Evolutionary conservation across 2,329 filamentous ascomycete genomes (phyloP), one percentile per base, ranked within the genome.

Genomic region (Fusarium mexicanum): DNA sequence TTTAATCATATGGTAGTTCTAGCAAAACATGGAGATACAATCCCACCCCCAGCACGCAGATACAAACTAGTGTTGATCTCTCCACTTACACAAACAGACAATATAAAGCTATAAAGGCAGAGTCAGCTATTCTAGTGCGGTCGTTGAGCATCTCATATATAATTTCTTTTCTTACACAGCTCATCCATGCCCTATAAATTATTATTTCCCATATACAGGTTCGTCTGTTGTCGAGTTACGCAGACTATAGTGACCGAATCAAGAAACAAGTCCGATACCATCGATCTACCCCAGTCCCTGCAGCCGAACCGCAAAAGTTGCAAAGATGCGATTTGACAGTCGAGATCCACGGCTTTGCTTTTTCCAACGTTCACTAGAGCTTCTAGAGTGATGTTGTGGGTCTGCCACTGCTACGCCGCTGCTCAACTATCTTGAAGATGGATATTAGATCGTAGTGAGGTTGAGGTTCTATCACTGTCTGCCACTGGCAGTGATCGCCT

Each of bases 281-380:
- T 48, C 46, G 13, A 62, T 62, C n/a, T 47, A 65, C 63, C 63
- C 63, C 33, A 44, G 46, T 61, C 58, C 38, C 44, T 62, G 55
- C 37, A 40, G 29, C 43, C 43, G 31, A 38, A 40, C 60, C 61
- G 41, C n/a, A 38, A 48, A 47, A 61, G 55, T 41, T 60, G 57
- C 57, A 60, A 60, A 60, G 57, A 60, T 60, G 57, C 57, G 57
- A 60, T 40, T 55, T 46, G 40, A 53, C 44, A 46, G 44, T 35
- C 22, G 20, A 47, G 37, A 17, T 61, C 61, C 55, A 35, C 47
- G 20, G 31, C 24, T 70, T 71, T 70, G 53, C 67, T 70, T 70
- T 71, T 70, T 71, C 29, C 16, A 47, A 55, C 47, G 26, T 37
- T 54, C 35, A 31, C 53, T 60, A 57, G 26, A 54, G 24, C 43